Evolutionary conservation across 1,139 yeast genomes (phyloP), one percentile per base, ranked within the genome.

Genomic region (Kurtzmaniella quercitrusa): DNA sequence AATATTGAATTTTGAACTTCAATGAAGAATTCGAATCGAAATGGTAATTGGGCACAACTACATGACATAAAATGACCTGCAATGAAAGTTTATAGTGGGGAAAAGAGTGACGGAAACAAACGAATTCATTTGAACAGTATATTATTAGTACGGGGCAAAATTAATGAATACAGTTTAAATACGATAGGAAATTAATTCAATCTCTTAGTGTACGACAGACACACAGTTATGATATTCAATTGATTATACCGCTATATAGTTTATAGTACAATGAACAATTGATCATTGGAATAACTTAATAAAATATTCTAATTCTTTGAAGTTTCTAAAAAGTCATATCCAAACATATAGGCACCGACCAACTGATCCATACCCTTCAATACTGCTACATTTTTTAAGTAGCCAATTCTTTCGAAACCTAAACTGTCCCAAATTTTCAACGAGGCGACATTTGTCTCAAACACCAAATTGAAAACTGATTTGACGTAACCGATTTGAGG

Each of bases 391-490:
- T 77, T 74, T 45, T 82, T 82, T 10, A 88, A 69, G 37, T 70
- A 67, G 0, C 95, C 95, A 40, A 86, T 81, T 44, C 87, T 65
- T 9, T 83, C 82, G 52, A 86, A 88, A 1, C 93, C 91, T 31
- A 87, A 68, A 1, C 66, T 51, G 42, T 87, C 95, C 95, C 95
- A 88, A 46, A 85, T 82, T 52, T 65, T 72, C 52, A 71, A 56
- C 53, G 91, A 82, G 3, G 87, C 94, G 1, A 62, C 65, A 55
- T 88, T 87, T 3, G 87, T 79, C 44, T 73, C 90, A 57, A 81
- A 87, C 1, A 88, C 95, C 43, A 88, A 68, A 58, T 88, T 88
- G 68, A 85, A 88, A n/a, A 88, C 90, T 8, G 89, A 81, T 56
- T 85, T 85, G 4, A 73, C 79, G 62, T 82, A 88, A 0, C 95